Conservation (phyloP, 2,329 filamentous ascomycete species). For the Neonectria hederae region DNA sequence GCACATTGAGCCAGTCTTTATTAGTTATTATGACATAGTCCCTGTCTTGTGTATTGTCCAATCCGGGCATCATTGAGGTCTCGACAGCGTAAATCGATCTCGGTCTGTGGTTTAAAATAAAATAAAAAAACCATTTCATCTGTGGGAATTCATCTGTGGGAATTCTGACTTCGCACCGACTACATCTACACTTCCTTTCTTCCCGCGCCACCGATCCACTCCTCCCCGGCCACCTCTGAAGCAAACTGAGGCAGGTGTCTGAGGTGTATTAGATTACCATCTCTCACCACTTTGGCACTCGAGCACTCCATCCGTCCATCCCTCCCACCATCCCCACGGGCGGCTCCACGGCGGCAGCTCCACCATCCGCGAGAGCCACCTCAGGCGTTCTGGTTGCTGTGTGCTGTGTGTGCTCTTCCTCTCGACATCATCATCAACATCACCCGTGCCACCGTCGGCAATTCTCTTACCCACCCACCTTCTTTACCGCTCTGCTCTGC, state of each 20-base stretch:
- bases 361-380: constrained; percentile 10
- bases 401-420: not conserved
- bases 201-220: constrained; percentile 25
- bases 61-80: not conserved
- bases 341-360: not conserved
- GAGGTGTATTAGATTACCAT: not conserved
- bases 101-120: no score
- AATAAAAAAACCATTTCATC: not conserved
- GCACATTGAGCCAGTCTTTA: not conserved
- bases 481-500: not conserved
- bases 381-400: not conserved
- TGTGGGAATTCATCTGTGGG: no score
- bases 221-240: constrained; percentile 18
- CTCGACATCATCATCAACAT: constrained; percentile 10
- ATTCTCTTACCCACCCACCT: not conserved
- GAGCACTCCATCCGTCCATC: not conserved
- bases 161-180: not conserved
- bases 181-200: not conserved
- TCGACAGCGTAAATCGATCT: not conserved
- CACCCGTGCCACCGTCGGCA: no score
- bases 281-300: constrained; percentile 8
- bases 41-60: not conserved
- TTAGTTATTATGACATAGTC: not conserved
- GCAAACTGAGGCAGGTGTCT: not conserved
- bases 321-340: constrained; percentile 2